Conservation (phyloP, 2,329 filamentous ascomycete species). For the Aspergillus sp. region DNA sequence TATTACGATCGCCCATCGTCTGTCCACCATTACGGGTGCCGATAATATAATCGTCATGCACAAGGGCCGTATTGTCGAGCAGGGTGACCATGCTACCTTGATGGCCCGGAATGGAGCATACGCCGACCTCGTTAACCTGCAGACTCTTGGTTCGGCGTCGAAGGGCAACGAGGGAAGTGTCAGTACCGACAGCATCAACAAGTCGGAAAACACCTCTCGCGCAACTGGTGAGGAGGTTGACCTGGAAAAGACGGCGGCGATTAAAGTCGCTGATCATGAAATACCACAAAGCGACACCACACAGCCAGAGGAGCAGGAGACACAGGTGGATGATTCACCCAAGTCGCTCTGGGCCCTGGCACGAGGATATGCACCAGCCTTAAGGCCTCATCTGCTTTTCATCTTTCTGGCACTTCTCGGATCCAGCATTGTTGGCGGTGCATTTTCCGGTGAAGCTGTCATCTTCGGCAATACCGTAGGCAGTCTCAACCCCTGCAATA, state of each 20-base stretch:
- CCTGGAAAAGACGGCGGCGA: conserved; percentile 13
- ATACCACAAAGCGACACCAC: conserved; percentile 2
- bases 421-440: conserved; percentile 54
- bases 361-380: conserved; percentile 25
- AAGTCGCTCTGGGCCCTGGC: conserved; percentile 28
- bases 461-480: conserved; percentile 62
- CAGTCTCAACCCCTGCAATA: conserved; percentile 54
- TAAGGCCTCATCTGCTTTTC: conserved; percentile 41
- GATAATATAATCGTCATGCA: conserved; percentile 47
- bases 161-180: conserved; percentile 49
- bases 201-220: conserved; percentile 23
- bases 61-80: conserved; percentile 43
- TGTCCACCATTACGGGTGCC: conserved; percentile 43
- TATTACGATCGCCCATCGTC: conserved; percentile 43
- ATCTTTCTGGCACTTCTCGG: conserved; percentile 51
- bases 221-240: conserved; percentile 18
- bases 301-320: conserved; percentile 18
- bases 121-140: conserved; percentile 44
- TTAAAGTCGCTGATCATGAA: conserved; percentile 15
- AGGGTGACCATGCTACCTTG: conserved; percentile 42
- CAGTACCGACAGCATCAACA: conserved; percentile 37
- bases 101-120: conserved; percentile 39
- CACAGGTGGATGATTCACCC: conserved; percentile 23
- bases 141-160: conserved; percentile 53
- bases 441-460: conserved; percentile 56